These are phyloP conservation scores for Thermothelomyces thermophilus DNA, from an alignment of 2,329 filamentous ascomycete species.

Conservation along the genomic window DNA sequence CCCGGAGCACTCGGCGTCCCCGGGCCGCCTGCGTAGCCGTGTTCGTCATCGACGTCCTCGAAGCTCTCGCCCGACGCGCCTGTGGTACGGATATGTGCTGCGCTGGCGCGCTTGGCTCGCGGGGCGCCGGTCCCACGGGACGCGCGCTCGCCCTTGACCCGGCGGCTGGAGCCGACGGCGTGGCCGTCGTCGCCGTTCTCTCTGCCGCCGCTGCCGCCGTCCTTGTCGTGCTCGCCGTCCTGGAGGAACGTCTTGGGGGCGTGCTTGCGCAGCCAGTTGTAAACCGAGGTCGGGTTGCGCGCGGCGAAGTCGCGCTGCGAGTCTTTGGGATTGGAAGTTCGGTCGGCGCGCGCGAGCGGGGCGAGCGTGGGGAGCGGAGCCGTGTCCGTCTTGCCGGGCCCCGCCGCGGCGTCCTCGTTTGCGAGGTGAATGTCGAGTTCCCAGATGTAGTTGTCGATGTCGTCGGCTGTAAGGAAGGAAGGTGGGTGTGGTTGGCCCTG, in stretches of 20 bases:
- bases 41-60: constrained; percentile 18
- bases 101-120: constrained; percentile 18
- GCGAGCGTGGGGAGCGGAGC: constrained; percentile 44
- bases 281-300: constrained; percentile 82
- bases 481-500: constrained; percentile 52
- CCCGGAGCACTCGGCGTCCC: constrained; percentile 28
- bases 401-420: constrained; percentile 32
- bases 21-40: constrained; percentile 25
- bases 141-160: constrained; percentile 26
- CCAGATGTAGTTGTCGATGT: constrained; percentile 68
- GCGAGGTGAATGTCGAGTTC: constrained; percentile 51
- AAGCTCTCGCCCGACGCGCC: constrained; percentile 10
- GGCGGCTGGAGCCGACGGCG: constrained; percentile 27
- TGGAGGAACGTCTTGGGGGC: constrained; percentile 80
- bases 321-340: constrained; percentile 29
- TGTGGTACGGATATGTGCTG: constrained; percentile 2
- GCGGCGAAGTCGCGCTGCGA: constrained; percentile 46
- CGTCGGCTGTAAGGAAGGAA: constrained; percentile 60
- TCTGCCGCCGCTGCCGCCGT: constrained; percentile 29
- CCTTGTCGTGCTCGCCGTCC: constrained; percentile 53
- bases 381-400: constrained; percentile 16
- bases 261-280: constrained; percentile 88
- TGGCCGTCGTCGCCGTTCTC: constrained; percentile 27
- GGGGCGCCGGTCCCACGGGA: constrained; percentile 10
- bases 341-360: constrained; percentile 38